Conservation (phyloP, 352 stramenopile genomes). For the Phytophthora megakarya region DNA sequence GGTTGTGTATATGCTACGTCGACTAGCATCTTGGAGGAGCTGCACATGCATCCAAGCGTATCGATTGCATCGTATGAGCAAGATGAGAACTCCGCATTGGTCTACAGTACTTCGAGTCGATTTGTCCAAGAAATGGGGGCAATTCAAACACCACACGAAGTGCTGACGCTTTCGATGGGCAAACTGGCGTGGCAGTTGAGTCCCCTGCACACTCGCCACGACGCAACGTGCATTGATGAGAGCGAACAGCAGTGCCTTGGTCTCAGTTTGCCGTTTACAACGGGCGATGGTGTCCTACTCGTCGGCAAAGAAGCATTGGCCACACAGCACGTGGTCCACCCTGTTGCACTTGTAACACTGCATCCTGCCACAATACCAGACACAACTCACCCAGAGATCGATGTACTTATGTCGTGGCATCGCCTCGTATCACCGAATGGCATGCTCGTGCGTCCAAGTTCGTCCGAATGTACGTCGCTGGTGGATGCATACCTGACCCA, state of each 20-base stretch:
- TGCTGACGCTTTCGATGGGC: conserved; percentile 46
- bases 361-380: conserved; percentile 30
- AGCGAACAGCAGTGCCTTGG: conserved; percentile 37
- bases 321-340: conserved; percentile 14
- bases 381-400: conserved; percentile 11
- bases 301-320: conserved; percentile 38
- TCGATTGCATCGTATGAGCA: conserved; percentile 28
- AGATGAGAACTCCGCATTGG: conserved; percentile 25
- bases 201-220: conserved; percentile 33
- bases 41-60: conserved; percentile 23
- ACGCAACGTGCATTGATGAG: conserved; percentile 29
- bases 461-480: conserved; percentile 22
- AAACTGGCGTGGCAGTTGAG: conserved; percentile 46
- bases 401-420: conserved; percentile 36
- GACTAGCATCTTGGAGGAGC: conserved; percentile 24
- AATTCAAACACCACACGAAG: conserved; percentile 26
- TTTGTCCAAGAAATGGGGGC: conserved; percentile 12
- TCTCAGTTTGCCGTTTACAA: conserved; percentile 39
- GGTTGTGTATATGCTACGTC: conserved; percentile 36
- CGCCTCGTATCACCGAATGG: conserved; percentile 31
- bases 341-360: conserved; percentile 27
- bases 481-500: conserved; percentile 51
- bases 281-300: conserved; percentile 30
- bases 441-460: conserved; percentile 33
- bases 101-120: conserved; percentile 33